Conservation (phyloP, 768 basidiomycete species). For the Dacryopinax spathularia region DNA sequence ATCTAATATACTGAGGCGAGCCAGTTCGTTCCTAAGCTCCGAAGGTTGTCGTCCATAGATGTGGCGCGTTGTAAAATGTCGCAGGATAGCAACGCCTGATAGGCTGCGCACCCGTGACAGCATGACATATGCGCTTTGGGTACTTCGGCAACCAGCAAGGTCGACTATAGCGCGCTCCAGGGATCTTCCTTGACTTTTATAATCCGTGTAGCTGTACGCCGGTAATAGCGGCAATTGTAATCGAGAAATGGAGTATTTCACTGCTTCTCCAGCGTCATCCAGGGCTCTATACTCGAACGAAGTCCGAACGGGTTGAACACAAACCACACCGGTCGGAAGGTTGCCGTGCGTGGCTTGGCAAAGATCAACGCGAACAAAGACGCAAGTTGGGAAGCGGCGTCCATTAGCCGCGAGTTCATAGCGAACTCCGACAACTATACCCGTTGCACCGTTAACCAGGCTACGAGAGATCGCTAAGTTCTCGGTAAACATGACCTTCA, state of each 20-base stretch:
- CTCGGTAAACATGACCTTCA: slow-evolving; percentile 4
- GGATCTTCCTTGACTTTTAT: slow-evolving; percentile 21
- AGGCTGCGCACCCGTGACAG: slow-evolving; percentile 19
- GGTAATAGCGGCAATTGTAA: slow-evolving; percentile 18
- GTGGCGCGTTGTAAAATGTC: slow-evolving; percentile 16
- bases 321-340: background rate
- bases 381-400: background rate
- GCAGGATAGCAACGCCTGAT: slow-evolving; percentile 15
- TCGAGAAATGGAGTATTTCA: background rate
- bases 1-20: background rate
- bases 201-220: slow-evolving; percentile 20
- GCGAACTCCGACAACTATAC: background rate
- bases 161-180: slow-evolving; percentile 19
- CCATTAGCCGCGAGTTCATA: background rate
- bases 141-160: slow-evolving; percentile 10
- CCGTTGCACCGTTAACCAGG: background rate
- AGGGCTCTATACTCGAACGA: background rate
- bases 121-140: slow-evolving; percentile 22
- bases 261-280: background rate
- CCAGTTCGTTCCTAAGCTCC: background rate
- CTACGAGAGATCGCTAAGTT: background rate
- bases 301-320: background rate
- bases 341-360: background rate
- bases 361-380: background rate
- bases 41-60: slow-evolving; percentile 6